A percentile compares a stretch with the other conserved stretches of the same genome.
phyloP scores from a whole-genome alignment of 192 early-diverging fungal genomes.

The Backusella tarrabulga region DNA sequence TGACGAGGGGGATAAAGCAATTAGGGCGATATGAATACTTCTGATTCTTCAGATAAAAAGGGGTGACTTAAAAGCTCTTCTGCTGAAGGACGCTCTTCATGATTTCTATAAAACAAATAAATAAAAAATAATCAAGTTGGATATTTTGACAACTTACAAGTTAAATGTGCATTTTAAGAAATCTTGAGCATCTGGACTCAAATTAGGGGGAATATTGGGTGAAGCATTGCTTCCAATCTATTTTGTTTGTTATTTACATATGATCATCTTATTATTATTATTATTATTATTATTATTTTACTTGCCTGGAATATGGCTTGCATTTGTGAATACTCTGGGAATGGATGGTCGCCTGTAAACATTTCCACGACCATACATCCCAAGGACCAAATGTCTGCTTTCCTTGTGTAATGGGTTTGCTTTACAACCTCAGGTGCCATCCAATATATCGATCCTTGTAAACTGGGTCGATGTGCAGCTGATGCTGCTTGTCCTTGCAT shows the following conservation, averaged over 20 bases:
- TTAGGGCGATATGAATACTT: background rate
- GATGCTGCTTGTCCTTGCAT: constrained; percentile 43
- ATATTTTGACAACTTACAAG: constrained; percentile 47
- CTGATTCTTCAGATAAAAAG: constrained; percentile 49
- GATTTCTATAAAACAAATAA: constrained; percentile 51
- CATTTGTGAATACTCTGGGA: constrained; percentile 76
- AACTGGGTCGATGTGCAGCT: constrained; percentile 62
- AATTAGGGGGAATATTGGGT: constrained; percentile 76
- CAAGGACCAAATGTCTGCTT: constrained; percentile 93
- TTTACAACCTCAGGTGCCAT: constrained; percentile 99
- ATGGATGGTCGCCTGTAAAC: constrained; percentile 96
- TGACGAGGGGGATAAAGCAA: background rate
- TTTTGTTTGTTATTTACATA: background rate
- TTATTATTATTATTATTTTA: constrained; percentile 19
- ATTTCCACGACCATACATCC: constrained; percentile 98
- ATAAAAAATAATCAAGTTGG: background rate
- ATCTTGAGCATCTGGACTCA: constrained; percentile 68
- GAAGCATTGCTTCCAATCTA: constrained; percentile 78
- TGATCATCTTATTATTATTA: background rate
- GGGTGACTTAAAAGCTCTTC: constrained; percentile 66
- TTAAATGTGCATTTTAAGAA: constrained; percentile 81
- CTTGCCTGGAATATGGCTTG: constrained; percentile 77
- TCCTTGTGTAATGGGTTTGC: constrained; percentile 87
- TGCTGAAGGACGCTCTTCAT: constrained; percentile 77
- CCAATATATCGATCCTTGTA: constrained; percentile 90